Base-by-base conservation (phyloP, 495 filamentous ascomycete genomes). In the Aspergillus bridgeri region DNA sequence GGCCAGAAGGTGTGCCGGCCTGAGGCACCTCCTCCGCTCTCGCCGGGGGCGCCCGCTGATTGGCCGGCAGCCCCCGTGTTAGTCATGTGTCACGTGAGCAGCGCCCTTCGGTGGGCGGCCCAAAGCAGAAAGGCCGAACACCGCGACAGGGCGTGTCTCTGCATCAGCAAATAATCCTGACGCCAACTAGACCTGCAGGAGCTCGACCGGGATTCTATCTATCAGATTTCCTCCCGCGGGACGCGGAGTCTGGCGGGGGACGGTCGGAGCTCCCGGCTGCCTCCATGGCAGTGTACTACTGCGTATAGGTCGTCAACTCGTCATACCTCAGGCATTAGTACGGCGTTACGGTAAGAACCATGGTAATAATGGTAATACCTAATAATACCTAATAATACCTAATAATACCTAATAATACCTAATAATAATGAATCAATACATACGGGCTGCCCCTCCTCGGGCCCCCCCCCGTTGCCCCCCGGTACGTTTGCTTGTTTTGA, bases 401-500 rank as follows among this genome's bases (percentile, higher is more conserved):
- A n/a, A n/a, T n/a, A n/a, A n/a, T n/a, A n/a, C n/a, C n/a, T n/a
- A n/a, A n/a, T n/a, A n/a, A n/a, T n/a, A n/a, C n/a, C n/a, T n/a
- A n/a, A n/a, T n/a, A n/a, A n/a, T n/a, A n/a, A n/a, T n/a, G n/a
- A n/a, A n/a, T n/a, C n/a, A n/a, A n/a, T n/a, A n/a, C n/a, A n/a
- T n/a, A n/a, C n/a, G n/a, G n/a, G n/a, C n/a, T 38, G 33, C 33
- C 33, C 33, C 33, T 38, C 50, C 42, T 22, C 15, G 15, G n/a
- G n/a, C n/a, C n/a, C n/a, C n/a, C n/a, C n/a, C 18, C 29, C 29
- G 24, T 52, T 52, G 15, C 29, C n/a, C 18, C 23, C 24, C 24
- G 21, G 27, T 17, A n/a, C 48, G 13, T 51, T 61, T 72, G 70
- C 69, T 76, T 76, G 69, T 76, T 76, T 73, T 76, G 74, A 53